Evolutionary conservation across 495 filamentous ascomycete genomes (phyloP).

Genomic region (Entonaema liquescens): DNA sequence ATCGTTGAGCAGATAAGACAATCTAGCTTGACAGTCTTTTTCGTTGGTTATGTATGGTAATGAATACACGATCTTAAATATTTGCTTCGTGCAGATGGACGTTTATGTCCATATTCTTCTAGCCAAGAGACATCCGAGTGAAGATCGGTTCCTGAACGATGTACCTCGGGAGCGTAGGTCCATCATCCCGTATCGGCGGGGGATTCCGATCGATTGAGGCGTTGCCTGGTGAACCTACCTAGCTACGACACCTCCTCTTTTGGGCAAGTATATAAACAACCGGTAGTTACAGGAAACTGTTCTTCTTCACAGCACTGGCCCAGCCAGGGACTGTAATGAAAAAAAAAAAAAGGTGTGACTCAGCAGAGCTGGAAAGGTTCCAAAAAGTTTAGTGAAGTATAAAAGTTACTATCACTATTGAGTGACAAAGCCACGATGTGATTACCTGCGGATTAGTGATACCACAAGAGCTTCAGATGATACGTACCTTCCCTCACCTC

Average conservation of each 20-base stretch:
- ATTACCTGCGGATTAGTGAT: background rate
- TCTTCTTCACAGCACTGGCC: constrained; percentile 4
- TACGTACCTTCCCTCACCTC: constrained; percentile 1
- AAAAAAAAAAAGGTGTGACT: constrained; percentile 9
- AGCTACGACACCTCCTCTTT: constrained; percentile 14
- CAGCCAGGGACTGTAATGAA: constrained; percentile 1
- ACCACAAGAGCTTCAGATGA: background rate
- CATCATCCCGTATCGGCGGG: constrained; percentile 4
- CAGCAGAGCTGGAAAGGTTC: constrained; percentile 6
- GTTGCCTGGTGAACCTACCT: constrained; percentile 27
- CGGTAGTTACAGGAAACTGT: background rate
- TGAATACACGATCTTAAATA: too few relatives aligned
- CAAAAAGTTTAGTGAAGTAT: constrained; percentile 9
- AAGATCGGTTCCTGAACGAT: background rate
- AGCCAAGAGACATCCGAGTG: background rate
- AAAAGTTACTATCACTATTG: constrained; percentile 6
- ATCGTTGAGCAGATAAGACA: constrained; percentile 9
- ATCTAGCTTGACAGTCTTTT: background rate
- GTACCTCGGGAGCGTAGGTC: background rate
- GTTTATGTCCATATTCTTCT: background rate
- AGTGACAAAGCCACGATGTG: background rate
- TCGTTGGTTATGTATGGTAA: background rate
- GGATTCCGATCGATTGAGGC: constrained; percentile 28
- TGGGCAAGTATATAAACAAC: constrained; percentile 25
- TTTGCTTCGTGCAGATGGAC: background rate